These are phyloP conservation scores for Colletotrichum destructivum DNA, from an alignment of 2,329 filamentous ascomycete species.

Conservation along the genomic window DNA sequence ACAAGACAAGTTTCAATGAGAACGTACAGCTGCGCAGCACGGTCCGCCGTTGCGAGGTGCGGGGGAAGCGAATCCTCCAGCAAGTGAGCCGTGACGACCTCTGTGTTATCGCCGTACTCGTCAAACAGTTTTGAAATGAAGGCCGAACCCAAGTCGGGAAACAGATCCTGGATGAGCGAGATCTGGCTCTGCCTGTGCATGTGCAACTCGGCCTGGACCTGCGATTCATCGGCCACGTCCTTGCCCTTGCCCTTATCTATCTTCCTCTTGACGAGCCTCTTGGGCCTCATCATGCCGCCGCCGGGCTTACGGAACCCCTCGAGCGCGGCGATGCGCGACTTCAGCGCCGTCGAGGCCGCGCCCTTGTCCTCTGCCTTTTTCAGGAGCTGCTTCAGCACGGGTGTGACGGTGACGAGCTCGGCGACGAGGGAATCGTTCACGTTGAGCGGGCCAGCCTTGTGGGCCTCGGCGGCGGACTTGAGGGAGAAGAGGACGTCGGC, in stretches of 20 bases:
- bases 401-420: conserved; percentile 85
- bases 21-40: conserved; percentile 73
- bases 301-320: conserved; percentile 72
- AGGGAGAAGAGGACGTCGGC: conserved; percentile 88
- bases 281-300: conserved; percentile 63
- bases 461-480: conserved; percentile 78
- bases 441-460: conserved; percentile 69
- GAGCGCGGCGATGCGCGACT: conserved; percentile 73
- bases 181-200: conserved; percentile 88
- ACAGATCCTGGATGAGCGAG: conserved; percentile 92
- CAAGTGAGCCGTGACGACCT: conserved; percentile 85
- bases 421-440: conserved; percentile 82
- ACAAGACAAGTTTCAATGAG: neutral
- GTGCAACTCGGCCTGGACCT: conserved; percentile 70
- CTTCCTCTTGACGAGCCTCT: conserved; percentile 67
- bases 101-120: conserved; percentile 82
- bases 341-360: conserved; percentile 68
- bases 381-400: conserved; percentile 76
- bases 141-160: conserved; percentile 86
- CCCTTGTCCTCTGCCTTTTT: conserved; percentile 66
- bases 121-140: conserved; percentile 87
- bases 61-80: conserved; percentile 83
- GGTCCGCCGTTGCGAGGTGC: conserved; percentile 76
- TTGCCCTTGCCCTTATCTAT: conserved; percentile 77
- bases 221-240: conserved; percentile 54